These are phyloP conservation scores for Simmondsia chinensis DNA, from an alignment of 148 eudicot genomes.

Conservation along the genomic window DNA sequence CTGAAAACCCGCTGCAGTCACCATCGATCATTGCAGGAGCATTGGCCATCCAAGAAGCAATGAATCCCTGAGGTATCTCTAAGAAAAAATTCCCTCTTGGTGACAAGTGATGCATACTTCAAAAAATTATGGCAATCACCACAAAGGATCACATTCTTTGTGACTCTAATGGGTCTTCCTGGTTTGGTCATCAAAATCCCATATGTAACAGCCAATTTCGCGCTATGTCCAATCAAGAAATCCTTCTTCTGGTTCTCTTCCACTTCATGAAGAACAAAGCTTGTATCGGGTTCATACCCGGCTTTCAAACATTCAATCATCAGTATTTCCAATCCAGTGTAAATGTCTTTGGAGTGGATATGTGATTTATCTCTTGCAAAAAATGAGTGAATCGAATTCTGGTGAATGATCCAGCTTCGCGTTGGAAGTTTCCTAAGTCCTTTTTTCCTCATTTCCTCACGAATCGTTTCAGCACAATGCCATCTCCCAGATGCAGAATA, in stretches of 20 bases:
- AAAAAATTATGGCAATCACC: slow-evolving; percentile 90
- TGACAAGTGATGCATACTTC: slow-evolving; percentile 61
- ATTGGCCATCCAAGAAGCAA: slow-evolving; percentile 53
- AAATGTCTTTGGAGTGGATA: slow-evolving; percentile 51
- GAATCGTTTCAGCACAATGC: slow-evolving; percentile 61
- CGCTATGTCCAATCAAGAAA: slow-evolving; percentile 82
- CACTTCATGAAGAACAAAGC: slow-evolving; percentile 92
- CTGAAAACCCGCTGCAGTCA: too few species aligned
- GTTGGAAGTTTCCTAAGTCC: slow-evolving; percentile 61
- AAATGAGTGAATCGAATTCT: slow-evolving; percentile 57
- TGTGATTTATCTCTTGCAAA: slow-evolving; percentile 69
- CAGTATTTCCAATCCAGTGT: slow-evolving; percentile 59
- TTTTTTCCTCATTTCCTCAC: slow-evolving; percentile 63
- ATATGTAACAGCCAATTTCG: slow-evolving; percentile 69
- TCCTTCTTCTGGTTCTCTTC: slow-evolving; percentile 82
- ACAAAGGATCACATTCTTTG: slow-evolving; percentile 68
- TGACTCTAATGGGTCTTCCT: slow-evolving; percentile 47
- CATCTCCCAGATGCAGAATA: slow-evolving; percentile 86
- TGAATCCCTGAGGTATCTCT: slow-evolving; percentile 89
- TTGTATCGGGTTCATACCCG: slow-evolving; percentile 87
- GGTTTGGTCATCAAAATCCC: slow-evolving; percentile 45
- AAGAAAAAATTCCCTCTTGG: slow-evolving; percentile 58
- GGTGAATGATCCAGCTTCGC: slow-evolving; percentile 65
- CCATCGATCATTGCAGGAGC: slow-evolving; percentile 69
- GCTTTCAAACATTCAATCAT: slow-evolving; percentile 63